phyloP scores from a whole-genome alignment of 1,284 basidiomycete species.

The Fomitopsis pinicola region DNA sequence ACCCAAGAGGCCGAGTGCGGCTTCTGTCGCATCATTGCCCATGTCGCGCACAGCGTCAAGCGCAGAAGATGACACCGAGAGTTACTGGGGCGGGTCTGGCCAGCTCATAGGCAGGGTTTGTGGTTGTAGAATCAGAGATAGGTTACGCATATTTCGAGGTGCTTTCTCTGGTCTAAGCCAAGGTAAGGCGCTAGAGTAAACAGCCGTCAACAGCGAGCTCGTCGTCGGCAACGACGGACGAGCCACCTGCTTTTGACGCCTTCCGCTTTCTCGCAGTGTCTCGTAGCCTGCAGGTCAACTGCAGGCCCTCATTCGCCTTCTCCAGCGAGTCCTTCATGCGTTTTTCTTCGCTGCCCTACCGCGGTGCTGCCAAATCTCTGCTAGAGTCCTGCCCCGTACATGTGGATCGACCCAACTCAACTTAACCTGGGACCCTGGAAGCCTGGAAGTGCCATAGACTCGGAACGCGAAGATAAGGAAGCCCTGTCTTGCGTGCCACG shows the following conservation, averaged over 20 bases:
- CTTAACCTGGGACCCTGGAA: too few species aligned
- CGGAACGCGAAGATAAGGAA: too few species aligned
- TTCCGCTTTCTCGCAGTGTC: not conserved
- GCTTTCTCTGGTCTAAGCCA: not conserved
- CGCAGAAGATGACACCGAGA: not conserved
- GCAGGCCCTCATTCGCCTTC: too few species aligned
- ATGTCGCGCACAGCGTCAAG: constrained; percentile 21
- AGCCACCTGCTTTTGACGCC: not conserved
- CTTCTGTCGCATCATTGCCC: constrained; percentile 47
- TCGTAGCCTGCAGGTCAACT: not conserved
- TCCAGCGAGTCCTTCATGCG: too few species aligned
- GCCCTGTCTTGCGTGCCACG: too few species aligned
- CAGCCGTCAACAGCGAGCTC: not conserved
- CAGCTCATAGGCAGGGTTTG: not conserved
- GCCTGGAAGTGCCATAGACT: too few species aligned
- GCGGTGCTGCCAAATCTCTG: too few species aligned
- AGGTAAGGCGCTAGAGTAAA: constrained; percentile 1
- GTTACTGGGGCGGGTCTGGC: not conserved
- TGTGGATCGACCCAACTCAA: too few species aligned
- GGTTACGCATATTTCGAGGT: not conserved
- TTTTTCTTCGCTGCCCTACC: too few species aligned
- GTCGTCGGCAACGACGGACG: not conserved
- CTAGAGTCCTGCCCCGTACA: too few species aligned
- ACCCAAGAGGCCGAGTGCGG: constrained; percentile 45
- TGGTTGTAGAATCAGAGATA: not conserved